phyloP scores from a whole-genome alignment of 1,284 basidiomycete species.

The Papiliotrema fonsecae region DNA sequence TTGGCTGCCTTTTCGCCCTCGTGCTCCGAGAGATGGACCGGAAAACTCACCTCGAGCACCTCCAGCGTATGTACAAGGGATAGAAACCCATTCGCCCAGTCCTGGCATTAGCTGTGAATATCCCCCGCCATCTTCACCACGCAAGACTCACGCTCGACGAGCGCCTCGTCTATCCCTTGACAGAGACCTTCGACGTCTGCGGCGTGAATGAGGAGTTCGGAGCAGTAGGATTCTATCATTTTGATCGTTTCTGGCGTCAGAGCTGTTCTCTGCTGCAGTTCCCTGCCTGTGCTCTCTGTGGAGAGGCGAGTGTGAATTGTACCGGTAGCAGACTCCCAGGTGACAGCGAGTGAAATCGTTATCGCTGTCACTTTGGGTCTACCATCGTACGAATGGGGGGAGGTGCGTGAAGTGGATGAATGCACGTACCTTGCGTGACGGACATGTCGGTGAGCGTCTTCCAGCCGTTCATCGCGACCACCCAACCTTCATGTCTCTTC shows the following conservation, averaged over 20 bases:
- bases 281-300: too few relatives aligned
- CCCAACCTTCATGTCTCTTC: constrained; percentile 69
- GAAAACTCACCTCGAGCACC: constrained; percentile 72
- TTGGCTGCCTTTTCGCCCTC: background rate
- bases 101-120: too few relatives aligned
- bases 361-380: too few relatives aligned
- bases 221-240: constrained; percentile 48
- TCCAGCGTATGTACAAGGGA: constrained; percentile 95
- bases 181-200: constrained; percentile 98
- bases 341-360: too few relatives aligned
- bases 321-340: too few relatives aligned
- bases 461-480: constrained; percentile 99
- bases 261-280: too few relatives aligned
- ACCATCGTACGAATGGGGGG: too few relatives aligned
- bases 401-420: background rate
- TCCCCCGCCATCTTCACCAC: too few relatives aligned
- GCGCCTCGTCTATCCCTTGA: constrained; percentile 87
- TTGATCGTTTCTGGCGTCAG: constrained; percentile 28
- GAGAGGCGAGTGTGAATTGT: too few relatives aligned
- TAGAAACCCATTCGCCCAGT: constrained; percentile 83
- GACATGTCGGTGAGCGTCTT: constrained; percentile 93
- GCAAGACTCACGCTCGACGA: constrained; percentile 66
- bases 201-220: constrained; percentile 93
- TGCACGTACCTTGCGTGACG: constrained; percentile 66
- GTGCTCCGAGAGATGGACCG: background rate